phyloP scores from a whole-genome alignment of 2,329 filamentous ascomycete species.

The Alternaria gansuensis region DNA sequence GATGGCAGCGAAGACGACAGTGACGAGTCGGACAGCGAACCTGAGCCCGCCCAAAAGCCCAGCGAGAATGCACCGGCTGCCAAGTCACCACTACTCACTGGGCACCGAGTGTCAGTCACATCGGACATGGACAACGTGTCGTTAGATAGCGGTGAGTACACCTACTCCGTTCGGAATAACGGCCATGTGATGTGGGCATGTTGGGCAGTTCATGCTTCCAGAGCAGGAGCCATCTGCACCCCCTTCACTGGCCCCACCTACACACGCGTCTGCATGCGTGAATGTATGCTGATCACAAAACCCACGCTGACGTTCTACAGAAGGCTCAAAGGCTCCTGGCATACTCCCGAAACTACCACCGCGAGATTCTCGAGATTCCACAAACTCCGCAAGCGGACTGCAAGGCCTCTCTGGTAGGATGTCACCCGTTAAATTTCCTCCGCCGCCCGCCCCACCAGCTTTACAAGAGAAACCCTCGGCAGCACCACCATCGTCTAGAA shows the following conservation, averaged over 20 bases:
- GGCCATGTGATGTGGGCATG: conserved; percentile 17
- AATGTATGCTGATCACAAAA: background rate
- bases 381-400: conserved; percentile 50
- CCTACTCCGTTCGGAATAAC: conserved; percentile 21
- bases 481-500: conserved; percentile 61
- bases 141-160: conserved; percentile 65
- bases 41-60: conserved; percentile 19
- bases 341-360: conserved; percentile 66
- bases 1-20: conserved; percentile 21
- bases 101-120: conserved; percentile 64
- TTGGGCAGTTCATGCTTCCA: conserved; percentile 6
- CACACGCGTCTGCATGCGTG: background rate
- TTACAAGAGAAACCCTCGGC: conserved; percentile 41
- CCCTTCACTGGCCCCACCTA: background rate
- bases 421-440: conserved; percentile 66
- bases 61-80: conserved; percentile 36
- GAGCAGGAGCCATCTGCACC: background rate
- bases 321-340: conserved; percentile 36
- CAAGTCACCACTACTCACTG: conserved; percentile 63
- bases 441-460: conserved; percentile 47
- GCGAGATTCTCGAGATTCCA: conserved; percentile 52
- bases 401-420: conserved; percentile 77
- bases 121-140: conserved; percentile 71
- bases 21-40: conserved; percentile 24
- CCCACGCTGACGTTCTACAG: conserved; percentile 36